These are phyloP conservation scores for Ceratocystis lukuohia DNA, from an alignment of 2,329 filamentous ascomycete species.

Conservation along the genomic window DNA sequence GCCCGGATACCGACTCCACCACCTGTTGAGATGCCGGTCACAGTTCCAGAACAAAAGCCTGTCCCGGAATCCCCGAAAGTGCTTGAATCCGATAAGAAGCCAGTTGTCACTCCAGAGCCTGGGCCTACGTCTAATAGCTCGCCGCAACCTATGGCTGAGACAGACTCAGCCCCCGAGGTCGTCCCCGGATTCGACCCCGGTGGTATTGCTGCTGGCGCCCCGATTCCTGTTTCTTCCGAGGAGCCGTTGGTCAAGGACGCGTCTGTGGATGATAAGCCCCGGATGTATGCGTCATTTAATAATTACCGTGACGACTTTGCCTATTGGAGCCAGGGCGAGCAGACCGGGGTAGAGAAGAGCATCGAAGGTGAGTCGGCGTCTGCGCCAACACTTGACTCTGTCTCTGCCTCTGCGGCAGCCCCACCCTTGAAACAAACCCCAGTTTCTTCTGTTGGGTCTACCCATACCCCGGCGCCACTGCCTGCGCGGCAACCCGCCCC, in stretches of 20 bases:
- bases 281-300: slow-evolving; percentile 16
- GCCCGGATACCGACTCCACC: background rate
- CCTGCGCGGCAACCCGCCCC: background rate
- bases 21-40: slow-evolving; percentile 5
- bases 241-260: background rate
- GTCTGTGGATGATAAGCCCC: background rate
- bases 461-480: background rate
- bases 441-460: background rate
- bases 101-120: background rate
- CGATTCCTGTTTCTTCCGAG: slow-evolving; percentile 10
- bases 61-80: background rate
- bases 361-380: background rate
- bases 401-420: background rate
- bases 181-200: background rate
- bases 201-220: background rate
- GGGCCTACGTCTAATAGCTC: background rate
- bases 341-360: slow-evolving; percentile 7
- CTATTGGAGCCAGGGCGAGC: background rate
- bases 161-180: background rate
- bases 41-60: background rate
- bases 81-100: background rate
- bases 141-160: background rate
- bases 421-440: background rate
- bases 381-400: background rate
- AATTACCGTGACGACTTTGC: slow-evolving; percentile 16